A percentile compares a stretch with the other conserved stretches of the same genome.
phyloP scores from a whole-genome alignment of 164 flowering plant genomes.

The Kalanchoe fedtschenkoi region DNA sequence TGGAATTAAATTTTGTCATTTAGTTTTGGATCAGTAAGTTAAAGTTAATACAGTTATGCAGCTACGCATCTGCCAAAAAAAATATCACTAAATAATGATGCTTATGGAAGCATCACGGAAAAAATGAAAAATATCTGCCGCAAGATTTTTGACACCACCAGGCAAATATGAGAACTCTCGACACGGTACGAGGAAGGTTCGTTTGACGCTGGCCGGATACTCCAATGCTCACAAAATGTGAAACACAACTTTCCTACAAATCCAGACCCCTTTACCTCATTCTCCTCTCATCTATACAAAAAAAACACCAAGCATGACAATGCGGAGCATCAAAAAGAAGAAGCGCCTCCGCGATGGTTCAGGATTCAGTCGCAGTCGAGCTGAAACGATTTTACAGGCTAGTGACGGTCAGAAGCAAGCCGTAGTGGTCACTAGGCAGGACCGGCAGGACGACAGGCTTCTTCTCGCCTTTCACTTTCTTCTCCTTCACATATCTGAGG shows the following conservation, averaged over 20 bases:
- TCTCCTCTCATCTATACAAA: constrained; percentile 9
- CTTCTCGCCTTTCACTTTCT: constrained; percentile 46
- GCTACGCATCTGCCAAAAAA: too few relatives aligned
- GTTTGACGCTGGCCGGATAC: too few relatives aligned
- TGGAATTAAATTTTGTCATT: too few relatives aligned
- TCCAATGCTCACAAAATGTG: constrained; percentile 5
- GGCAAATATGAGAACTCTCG: too few relatives aligned
- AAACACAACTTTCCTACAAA: background rate
- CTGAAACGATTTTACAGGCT: background rate
- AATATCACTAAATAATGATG: too few relatives aligned
- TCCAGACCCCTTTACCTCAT: background rate
- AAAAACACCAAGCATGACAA: background rate
- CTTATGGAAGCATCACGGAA: too few relatives aligned
- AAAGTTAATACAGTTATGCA: too few relatives aligned
- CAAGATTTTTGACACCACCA: too few relatives aligned
- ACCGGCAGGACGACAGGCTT: constrained; percentile 65
- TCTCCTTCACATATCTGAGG: constrained; percentile 58
- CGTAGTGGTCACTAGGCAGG: constrained; percentile 95
- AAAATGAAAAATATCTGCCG: too few relatives aligned
- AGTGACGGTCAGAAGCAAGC: constrained; percentile 58
- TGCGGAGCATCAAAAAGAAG: background rate
- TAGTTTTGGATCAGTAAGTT: too few relatives aligned
- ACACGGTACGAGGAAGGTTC: too few relatives aligned
- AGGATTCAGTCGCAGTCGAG: background rate
- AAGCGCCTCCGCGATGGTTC: background rate